Conservation (phyloP, 2,329 filamentous ascomycete genomes). For the Chrysoporthe deuterocubensis region DNA sequence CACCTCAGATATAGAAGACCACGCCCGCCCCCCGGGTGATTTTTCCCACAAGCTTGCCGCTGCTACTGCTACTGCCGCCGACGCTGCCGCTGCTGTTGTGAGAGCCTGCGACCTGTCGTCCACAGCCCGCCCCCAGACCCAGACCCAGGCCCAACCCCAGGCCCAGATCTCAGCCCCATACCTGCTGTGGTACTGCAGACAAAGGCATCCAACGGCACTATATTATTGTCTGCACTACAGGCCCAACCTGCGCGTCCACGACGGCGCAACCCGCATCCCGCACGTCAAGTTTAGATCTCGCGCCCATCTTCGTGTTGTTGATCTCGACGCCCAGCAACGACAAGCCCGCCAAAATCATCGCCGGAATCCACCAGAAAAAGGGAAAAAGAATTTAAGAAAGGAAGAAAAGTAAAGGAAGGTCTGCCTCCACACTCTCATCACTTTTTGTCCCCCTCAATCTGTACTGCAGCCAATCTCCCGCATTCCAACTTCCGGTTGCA, state of each 20-base stretch:
- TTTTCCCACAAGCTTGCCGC: constrained; percentile 26
- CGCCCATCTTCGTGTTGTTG: background rate
- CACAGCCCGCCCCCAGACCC: constrained; percentile 10
- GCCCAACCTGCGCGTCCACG: background rate
- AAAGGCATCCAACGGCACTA: background rate
- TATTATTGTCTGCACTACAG: background rate
- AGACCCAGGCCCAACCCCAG: constrained; percentile 12
- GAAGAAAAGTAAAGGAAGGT: background rate
- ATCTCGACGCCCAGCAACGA: background rate
- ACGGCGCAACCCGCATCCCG: background rate
- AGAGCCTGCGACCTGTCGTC: constrained; percentile 9
- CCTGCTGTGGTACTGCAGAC: constrained; percentile 9
- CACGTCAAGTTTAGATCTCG: background rate
- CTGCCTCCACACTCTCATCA: background rate
- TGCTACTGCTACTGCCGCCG: constrained; percentile 6
- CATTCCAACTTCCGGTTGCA: background rate
- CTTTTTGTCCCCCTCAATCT: background rate
- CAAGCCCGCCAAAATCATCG: background rate
- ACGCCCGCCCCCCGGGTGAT: constrained; percentile 26
- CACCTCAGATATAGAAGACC: constrained; percentile 29
- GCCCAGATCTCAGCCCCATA: constrained; percentile 13
- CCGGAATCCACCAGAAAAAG: background rate
- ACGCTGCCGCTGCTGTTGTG: background rate
- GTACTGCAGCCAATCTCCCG: background rate
- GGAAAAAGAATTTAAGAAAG: background rate